Evolutionary conservation across 257 asterid genomes (phyloP).

Genomic region (Gentiana straminea): DNA sequence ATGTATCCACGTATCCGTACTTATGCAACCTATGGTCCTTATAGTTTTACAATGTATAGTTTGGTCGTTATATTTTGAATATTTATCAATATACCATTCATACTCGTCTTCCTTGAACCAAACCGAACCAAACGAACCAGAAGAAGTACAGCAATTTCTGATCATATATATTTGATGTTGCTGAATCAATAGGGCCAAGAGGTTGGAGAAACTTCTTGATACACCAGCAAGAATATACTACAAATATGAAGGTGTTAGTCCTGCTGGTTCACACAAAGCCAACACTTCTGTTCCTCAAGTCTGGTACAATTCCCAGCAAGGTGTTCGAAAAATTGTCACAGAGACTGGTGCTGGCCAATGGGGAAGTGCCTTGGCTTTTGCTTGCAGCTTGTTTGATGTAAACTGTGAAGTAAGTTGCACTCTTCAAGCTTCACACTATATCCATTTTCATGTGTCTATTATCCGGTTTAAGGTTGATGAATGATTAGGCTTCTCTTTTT

Average conservation of each 20-base stretch:
- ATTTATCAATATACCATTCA: too few species aligned
- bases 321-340: conserved; percentile 66
- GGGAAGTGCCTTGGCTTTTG: conserved; percentile 86
- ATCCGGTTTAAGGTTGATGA: not conserved
- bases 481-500: not conserved
- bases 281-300: conserved; percentile 93
- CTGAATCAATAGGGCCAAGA: conserved; percentile 53
- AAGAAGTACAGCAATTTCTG: too few species aligned
- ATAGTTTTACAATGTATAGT: too few species aligned
- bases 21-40: too few species aligned
- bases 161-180: too few species aligned
- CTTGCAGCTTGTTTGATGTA: conserved; percentile 74
- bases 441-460: not conserved
- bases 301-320: conserved; percentile 77
- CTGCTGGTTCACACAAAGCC: conserved; percentile 92
- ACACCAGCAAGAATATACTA: conserved; percentile 92
- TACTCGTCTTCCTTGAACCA: too few species aligned
- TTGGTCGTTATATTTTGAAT: too few species aligned
- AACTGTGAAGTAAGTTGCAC: conserved; percentile 55
- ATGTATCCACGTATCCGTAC: too few species aligned
- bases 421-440: not conserved
- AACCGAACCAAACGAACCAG: too few species aligned
- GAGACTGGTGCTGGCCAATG: conserved; percentile 99
- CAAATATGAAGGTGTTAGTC: conserved; percentile 96
- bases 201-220: conserved; percentile 75